Evolutionary conservation across 1,284 basidiomycete species (phyloP).

Genomic region (Puccinia horiana): DNA sequence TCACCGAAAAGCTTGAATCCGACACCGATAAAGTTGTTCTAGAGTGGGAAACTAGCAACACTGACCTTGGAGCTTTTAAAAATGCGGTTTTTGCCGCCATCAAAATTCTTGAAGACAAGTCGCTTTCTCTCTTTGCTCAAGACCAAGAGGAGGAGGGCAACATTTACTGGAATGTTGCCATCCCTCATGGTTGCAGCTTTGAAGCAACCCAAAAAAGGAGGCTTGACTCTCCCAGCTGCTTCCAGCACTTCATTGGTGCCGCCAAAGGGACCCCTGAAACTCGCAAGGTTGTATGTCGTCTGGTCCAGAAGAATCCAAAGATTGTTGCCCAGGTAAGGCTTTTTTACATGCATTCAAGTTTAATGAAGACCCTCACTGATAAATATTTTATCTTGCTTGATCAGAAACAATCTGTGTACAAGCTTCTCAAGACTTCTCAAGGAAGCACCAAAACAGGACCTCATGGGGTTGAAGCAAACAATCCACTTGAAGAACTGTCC

Average conservation of each 20-base stretch:
- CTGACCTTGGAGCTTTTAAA: neutral
- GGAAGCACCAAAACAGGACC: neutral
- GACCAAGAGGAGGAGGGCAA: neutral
- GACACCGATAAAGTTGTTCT: neutral
- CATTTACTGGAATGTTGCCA: neutral
- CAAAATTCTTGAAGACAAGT: neutral
- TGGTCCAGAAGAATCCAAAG: no score
- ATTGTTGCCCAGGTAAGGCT: no score
- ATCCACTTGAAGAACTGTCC: neutral
- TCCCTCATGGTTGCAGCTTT: neutral
- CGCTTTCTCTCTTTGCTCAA: neutral
- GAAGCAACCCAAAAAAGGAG: neutral
- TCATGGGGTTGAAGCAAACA: no score
- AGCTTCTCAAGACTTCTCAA: neutral
- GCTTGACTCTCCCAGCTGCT: neutral
- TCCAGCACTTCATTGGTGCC: neutral
- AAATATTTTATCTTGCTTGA: no score
- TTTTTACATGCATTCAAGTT: neutral
- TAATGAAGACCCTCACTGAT: no score
- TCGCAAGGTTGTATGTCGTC: neutral
- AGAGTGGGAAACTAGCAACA: neutral
- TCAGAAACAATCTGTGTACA: slow-evolving; percentile 1
- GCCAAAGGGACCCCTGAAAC: neutral
- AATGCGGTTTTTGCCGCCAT: neutral
- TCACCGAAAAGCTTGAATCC: neutral